These are phyloP conservation scores for Collariella sp. DNA, from an alignment of 495 filamentous ascomycete genomes.

Conservation along the genomic window DNA sequence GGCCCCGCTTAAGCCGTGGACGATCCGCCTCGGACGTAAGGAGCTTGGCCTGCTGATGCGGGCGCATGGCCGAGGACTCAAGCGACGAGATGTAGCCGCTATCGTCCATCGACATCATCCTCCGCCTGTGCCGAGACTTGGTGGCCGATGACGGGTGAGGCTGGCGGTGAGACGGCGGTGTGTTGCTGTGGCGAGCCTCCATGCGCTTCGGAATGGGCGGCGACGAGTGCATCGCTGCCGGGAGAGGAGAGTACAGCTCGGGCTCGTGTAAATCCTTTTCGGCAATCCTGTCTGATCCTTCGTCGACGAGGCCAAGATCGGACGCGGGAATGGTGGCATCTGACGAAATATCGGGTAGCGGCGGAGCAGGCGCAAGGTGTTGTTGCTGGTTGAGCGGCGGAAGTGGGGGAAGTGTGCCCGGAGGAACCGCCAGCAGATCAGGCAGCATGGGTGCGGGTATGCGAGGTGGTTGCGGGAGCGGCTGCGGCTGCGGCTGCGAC, in stretches of 20 bases:
- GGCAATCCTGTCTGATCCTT: constrained; percentile 43
- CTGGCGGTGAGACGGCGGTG: constrained; percentile 64
- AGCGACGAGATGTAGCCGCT: constrained; percentile 96
- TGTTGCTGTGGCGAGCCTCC: constrained; percentile 53
- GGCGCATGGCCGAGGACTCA: constrained; percentile 84
- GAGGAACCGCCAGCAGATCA: constrained; percentile 19
- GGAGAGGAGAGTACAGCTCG: constrained; percentile 51
- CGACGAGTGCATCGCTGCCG: constrained; percentile 64
- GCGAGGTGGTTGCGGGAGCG: constrained; percentile 4
- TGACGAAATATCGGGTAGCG: constrained; percentile 62
- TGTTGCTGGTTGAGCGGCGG: constrained; percentile 24
- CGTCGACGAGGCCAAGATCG: constrained; percentile 60
- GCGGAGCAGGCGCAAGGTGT: constrained; percentile 18
- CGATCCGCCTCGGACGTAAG: constrained; percentile 68
- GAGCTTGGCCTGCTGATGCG: constrained; percentile 50
- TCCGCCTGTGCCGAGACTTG: constrained; percentile 58
- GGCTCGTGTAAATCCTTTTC: constrained; percentile 42
- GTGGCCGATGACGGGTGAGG: constrained; percentile 47
- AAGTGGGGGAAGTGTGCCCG: constrained; percentile 28
- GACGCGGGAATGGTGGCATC: constrained; percentile 92
- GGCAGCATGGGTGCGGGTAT: constrained; percentile 25
- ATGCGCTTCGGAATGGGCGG: constrained; percentile 66
- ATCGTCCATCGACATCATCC: constrained; percentile 71
- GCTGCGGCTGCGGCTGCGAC: constrained; percentile 23
- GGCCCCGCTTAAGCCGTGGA: constrained; percentile 72